Percentiles rank a stretch among this genome's conserved stretches.
Evolutionary conservation across 257 asterid species (phyloP).

Genomic region (Rehmannia glutinosa): DNA sequence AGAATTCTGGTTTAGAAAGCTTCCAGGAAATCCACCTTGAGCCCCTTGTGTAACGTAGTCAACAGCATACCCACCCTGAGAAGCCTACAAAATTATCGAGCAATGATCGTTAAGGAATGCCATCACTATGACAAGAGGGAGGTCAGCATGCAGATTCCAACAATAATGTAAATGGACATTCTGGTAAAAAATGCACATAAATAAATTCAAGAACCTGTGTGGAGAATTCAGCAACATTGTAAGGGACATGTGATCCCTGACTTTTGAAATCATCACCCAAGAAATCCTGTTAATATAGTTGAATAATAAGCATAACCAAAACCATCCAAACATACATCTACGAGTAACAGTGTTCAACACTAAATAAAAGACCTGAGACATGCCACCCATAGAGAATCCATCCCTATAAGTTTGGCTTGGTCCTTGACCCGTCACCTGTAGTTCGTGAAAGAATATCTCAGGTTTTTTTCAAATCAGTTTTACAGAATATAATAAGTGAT

Average conservation of each 20-base stretch:
- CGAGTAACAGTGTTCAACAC: neutral
- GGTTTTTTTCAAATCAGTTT: slow-evolving; percentile 1
- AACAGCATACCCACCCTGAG: slow-evolving; percentile 85
- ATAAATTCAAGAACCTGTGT: slow-evolving; percentile 58
- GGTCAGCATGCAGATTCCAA: neutral
- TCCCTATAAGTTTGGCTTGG: slow-evolving; percentile 76
- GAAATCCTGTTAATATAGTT: slow-evolving; percentile 62
- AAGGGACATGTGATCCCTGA: slow-evolving; percentile 96
- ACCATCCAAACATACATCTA: neutral
- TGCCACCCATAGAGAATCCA: slow-evolving; percentile 86
- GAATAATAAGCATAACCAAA: slow-evolving; percentile 13
- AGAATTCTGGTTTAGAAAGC: slow-evolving; percentile 75
- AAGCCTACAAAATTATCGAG: slow-evolving; percentile 46
- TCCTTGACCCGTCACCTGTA: slow-evolving; percentile 64
- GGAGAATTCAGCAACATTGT: slow-evolving; percentile 77
- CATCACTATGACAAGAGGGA: neutral
- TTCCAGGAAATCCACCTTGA: slow-evolving; percentile 90
- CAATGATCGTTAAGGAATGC: neutral
- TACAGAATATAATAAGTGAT: neutral
- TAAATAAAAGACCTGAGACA: slow-evolving; percentile 72
- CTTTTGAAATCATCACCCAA: slow-evolving; percentile 94
- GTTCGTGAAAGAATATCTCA: neutral
- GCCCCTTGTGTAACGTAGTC: slow-evolving; percentile 81
- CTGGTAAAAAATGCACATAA: neutral
- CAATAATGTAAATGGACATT: neutral